Evolutionary conservation across 192 early-diverging fungal genomes (phyloP).

Genomic region (Coemansia sp.): DNA sequence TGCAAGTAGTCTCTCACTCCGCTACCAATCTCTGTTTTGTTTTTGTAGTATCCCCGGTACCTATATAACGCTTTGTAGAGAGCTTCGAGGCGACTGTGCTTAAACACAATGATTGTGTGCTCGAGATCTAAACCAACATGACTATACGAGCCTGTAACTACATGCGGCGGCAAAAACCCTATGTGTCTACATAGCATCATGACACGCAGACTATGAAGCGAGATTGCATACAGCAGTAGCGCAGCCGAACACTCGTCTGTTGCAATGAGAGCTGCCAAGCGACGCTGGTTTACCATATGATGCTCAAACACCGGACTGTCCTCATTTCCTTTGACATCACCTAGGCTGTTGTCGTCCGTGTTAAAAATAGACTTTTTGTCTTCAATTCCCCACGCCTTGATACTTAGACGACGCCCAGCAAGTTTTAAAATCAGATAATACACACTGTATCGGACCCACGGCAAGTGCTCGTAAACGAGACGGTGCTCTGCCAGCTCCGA

Average conservation of each 20-base stretch:
- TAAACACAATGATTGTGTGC: too few species aligned
- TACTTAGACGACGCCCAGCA: conserved; percentile 9
- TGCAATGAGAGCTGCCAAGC: conserved; percentile 7
- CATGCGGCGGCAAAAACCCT: conserved; percentile 22
- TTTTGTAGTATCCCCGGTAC: background rate
- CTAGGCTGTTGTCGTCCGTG: background rate
- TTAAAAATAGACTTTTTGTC: background rate
- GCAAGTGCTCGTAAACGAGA: conserved; percentile 9
- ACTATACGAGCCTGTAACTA: conserved; percentile 20
- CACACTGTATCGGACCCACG: conserved; percentile 22
- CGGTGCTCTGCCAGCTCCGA: conserved; percentile 26
- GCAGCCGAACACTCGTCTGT: conserved; percentile 35
- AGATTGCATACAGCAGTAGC: conserved; percentile 18
- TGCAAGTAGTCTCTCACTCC: too few species aligned
- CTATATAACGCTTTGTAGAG: too few species aligned
- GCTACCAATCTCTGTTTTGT: background rate
- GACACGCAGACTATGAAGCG: conserved; percentile 24
- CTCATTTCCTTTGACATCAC: background rate
- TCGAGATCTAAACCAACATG: too few species aligned
- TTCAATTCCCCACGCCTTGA: conserved; percentile 4
- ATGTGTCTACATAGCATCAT: conserved; percentile 14
- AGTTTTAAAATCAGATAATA: conserved; percentile 18
- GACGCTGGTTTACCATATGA: conserved; percentile 8
- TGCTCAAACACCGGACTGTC: conserved; percentile 1
- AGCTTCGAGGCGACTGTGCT: too few species aligned